phyloP scores from a whole-genome alignment of 805 yeast genomes.

The Jamesozyma spencerorum region DNA sequence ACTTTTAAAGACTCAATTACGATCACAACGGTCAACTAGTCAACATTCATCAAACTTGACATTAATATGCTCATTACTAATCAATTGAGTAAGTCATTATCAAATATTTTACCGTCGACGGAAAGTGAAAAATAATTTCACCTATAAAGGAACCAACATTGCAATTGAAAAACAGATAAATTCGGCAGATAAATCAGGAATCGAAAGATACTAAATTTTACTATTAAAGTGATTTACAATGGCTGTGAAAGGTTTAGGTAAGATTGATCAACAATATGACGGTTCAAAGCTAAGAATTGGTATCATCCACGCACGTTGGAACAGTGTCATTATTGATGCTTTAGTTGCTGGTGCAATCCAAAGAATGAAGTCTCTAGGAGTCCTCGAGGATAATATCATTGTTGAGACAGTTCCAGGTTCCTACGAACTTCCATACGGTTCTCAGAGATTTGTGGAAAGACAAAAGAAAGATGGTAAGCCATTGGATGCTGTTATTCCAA shows the following conservation, averaged over 20 bases:
- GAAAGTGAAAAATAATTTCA: background rate
- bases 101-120: background rate
- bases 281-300: conserved; percentile 67
- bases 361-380: conserved; percentile 56
- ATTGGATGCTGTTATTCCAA: conserved; percentile 82
- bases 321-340: conserved; percentile 62
- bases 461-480: conserved; percentile 36
- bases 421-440: conserved; percentile 83
- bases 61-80: background rate
- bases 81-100: background rate
- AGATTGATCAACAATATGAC: conserved; percentile 57
- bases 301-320: conserved; percentile 96
- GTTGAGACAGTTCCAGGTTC: conserved; percentile 91
- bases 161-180: background rate
- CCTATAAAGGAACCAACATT: background rate
- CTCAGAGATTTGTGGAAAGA: conserved; percentile 43
- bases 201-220: too few relatives aligned
- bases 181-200: too few relatives aligned
- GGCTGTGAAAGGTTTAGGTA: conserved; percentile 80
- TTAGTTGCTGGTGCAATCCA: conserved; percentile 69
- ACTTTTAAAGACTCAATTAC: too few relatives aligned
- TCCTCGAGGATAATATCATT: conserved; percentile 62
- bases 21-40: too few relatives aligned
- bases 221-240: conserved; percentile 26
- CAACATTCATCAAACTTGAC: too few relatives aligned